Base-by-base conservation (phyloP, 2,329 filamentous ascomycete species). In the Fusarium fujikuroi region DNA sequence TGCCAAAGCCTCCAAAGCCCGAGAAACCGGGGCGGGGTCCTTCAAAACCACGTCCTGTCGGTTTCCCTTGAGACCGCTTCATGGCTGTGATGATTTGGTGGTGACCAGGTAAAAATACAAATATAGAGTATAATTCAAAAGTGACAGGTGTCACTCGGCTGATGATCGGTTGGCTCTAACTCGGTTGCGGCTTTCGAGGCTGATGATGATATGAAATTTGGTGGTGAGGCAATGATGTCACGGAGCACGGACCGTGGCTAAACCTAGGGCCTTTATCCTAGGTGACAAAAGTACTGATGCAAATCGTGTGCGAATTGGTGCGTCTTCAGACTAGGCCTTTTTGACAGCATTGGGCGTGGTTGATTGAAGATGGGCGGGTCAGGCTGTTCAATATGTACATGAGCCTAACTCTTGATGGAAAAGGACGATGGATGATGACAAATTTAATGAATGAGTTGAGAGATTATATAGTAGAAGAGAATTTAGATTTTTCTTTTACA, bases 31-130 rank as follows among this genome's bases (percentile, higher is more conserved):
- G 66, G 70, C 74, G 74, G 75, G 77, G 56, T 66, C 69, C 72
- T n/a, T 76, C 71, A 63, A 76, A 78, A 37, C 69, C 72, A 43
- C 77, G 77, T 21, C 69, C 69, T 34, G 77, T 60, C 23, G 78
- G 43, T 70, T 77, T 79, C 37, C 68, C 76, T 73, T 77, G 77
- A 60, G 74, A 69, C 69, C 76, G 75, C 71, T 80, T 80, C 79
- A 80, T 80, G 63, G 43, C 54, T 67, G 34, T n/a, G 25, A 18
- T 49, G 25, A 15, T 25, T 36, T 23, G 9, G n/a, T 12, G 25
- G 14, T 25, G 8, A 15, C 44, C 12, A 28, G 18, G 18, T 28
- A 9, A 47, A 10, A 3, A 28, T 28, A 14, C 28, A 4, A 42
- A 52, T 53, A 43, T 53, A 47, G 59, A 64, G 56, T 43, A 43